phyloP scores from a whole-genome alignment of 1,284 basidiomycete genomes.

The Cryptococcus hybrid region DNA sequence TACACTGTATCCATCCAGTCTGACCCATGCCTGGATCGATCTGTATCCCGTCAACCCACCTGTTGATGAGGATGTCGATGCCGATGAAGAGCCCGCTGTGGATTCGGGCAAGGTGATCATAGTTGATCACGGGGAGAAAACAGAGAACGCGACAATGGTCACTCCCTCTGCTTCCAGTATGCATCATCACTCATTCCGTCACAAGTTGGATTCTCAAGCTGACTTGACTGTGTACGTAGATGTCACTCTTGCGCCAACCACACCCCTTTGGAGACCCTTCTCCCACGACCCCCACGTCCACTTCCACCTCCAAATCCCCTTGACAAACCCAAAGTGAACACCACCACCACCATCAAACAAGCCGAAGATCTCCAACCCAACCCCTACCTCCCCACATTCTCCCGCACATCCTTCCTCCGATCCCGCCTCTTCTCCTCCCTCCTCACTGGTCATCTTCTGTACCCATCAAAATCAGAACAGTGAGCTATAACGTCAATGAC shows the following conservation, averaged over 20 bases:
- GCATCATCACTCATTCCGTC: too few relatives aligned
- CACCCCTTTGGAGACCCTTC: background rate
- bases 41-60: slow-evolving; percentile 27
- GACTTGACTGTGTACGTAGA: too few relatives aligned
- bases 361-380: slow-evolving; percentile 25
- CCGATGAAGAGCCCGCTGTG: too few relatives aligned
- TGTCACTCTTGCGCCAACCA: too few relatives aligned
- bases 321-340: background rate
- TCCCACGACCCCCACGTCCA: background rate
- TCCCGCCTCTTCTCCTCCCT: slow-evolving; percentile 30
- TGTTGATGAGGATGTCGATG: background rate
- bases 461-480: slow-evolving; percentile 30
- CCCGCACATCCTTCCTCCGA: slow-evolving; percentile 28
- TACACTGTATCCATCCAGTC: slow-evolving; percentile 5
- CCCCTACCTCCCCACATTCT: slow-evolving; percentile 30
- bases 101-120: too few relatives aligned
- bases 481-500: slow-evolving; percentile 48
- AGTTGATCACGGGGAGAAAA: too few relatives aligned
- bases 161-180: too few relatives aligned
- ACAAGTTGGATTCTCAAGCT: too few relatives aligned
- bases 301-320: slow-evolving; percentile 2
- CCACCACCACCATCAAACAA: background rate
- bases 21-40: slow-evolving; percentile 29
- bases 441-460: slow-evolving; percentile 25
- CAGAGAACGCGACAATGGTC: too few relatives aligned